phyloP scores from a whole-genome alignment of 1,284 basidiomycete genomes.

The Heterobasidion occidentale region DNA sequence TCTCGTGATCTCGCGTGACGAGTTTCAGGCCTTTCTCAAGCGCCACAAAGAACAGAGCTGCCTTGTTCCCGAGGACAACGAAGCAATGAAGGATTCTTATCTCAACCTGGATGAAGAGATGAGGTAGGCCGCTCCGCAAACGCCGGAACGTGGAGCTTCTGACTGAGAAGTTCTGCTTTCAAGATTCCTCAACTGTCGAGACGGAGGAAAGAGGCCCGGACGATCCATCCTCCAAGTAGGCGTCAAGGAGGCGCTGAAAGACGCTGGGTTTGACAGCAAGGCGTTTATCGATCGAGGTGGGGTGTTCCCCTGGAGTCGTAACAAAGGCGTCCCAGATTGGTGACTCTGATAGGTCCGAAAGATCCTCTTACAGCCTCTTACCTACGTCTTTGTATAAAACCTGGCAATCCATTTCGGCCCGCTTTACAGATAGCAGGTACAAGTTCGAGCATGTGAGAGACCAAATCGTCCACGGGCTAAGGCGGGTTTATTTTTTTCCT shows the following conservation, averaged over 20 bases:
- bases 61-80: slow-evolving; percentile 2
- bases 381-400: too few relatives aligned
- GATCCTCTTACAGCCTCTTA: background rate
- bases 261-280: background rate
- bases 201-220: background rate
- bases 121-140: background rate
- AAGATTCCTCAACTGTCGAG: slow-evolving; percentile 1
- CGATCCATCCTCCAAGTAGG: background rate
- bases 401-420: too few relatives aligned
- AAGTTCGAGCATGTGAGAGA: too few relatives aligned
- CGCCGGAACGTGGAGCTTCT: background rate
- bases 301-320: background rate
- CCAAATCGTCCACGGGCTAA: too few relatives aligned
- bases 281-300: background rate
- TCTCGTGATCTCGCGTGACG: slow-evolving; percentile 25
- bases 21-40: slow-evolving; percentile 28
- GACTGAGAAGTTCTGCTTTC: background rate
- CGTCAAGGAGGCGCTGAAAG: background rate
- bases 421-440: too few relatives aligned
- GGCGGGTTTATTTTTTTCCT: too few relatives aligned
- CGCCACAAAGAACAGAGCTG: slow-evolving; percentile 18
- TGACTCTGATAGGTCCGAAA: background rate
- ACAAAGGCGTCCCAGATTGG: background rate
- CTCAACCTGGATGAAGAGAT: slow-evolving; percentile 1
- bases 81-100: slow-evolving; percentile 1